These are phyloP conservation scores for Neurospora sp. DNA, from an alignment of 495 filamentous ascomycete species.

Conservation along the genomic window DNA sequence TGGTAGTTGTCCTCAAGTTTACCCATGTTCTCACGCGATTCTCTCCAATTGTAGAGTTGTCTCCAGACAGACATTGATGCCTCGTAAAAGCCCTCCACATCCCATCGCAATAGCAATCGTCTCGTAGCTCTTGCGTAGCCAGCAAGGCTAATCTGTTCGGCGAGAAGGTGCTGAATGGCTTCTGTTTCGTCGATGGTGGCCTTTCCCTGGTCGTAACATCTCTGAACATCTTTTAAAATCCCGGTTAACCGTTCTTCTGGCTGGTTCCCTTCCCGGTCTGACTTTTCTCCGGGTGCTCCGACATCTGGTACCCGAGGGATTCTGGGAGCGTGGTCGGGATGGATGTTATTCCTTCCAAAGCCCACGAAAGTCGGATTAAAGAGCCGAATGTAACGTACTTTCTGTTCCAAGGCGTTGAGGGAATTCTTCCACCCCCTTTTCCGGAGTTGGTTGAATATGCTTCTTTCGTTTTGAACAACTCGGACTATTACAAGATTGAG, in stretches of 20 bases:
- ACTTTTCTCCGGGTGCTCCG: background rate
- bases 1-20: background rate
- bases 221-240: background rate
- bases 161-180: background rate
- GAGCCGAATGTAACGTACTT: background rate
- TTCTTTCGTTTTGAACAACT: background rate
- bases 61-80: background rate
- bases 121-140: background rate
- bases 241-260: background rate
- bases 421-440: too few relatives aligned
- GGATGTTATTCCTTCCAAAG: background rate
- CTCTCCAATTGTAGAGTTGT: background rate
- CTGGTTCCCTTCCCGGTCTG: background rate
- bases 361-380: background rate
- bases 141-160: background rate
- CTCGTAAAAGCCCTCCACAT: background rate
- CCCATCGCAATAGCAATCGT: background rate
- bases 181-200: background rate
- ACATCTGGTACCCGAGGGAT: background rate
- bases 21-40: background rate
- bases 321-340: background rate
- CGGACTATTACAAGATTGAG: background rate
- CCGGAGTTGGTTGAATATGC: too few relatives aligned
- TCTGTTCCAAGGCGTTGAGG: too few relatives aligned
- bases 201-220: background rate